Evolutionary conservation across 1,139 yeast species (phyloP).

Genomic region (Hyphopichia khmerensis): DNA sequence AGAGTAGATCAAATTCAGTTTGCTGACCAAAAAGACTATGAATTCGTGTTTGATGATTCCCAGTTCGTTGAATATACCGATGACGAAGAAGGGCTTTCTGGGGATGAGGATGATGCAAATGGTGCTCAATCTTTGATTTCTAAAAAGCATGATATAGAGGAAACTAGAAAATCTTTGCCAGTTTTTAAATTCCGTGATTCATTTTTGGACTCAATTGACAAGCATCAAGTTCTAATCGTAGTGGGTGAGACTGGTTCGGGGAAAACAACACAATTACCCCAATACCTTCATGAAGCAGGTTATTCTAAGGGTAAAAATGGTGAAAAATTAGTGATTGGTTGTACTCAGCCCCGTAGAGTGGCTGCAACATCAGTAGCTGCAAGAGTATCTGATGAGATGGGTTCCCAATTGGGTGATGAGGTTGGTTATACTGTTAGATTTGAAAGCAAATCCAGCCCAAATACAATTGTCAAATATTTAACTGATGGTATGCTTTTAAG

Average conservation of each 20-base stretch:
- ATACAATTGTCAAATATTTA: conserved; percentile 77
- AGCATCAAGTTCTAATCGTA: conserved; percentile 76
- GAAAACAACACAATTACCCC: conserved; percentile 93
- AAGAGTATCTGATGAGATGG: conserved; percentile 88
- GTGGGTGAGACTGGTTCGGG: conserved; percentile 99
- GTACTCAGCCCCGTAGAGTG: conserved; percentile 95
- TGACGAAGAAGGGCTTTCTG: conserved; percentile 37
- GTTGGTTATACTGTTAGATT: conserved; percentile 90
- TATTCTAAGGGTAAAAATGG: conserved; percentile 47
- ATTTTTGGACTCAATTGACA: conserved; percentile 59
- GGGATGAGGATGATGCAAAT: conserved; percentile 19
- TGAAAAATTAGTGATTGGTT: conserved; percentile 56
- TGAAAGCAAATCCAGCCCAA: conserved; percentile 66
- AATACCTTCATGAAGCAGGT: conserved; percentile 81
- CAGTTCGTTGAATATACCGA: conserved; percentile 68
- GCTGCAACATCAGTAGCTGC: conserved; percentile 94
- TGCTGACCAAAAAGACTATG: conserved; percentile 56
- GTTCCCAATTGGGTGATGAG: conserved; percentile 64
- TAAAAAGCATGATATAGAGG: conserved; percentile 7
- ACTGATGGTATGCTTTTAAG: conserved; percentile 94
- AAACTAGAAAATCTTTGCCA: conserved; percentile 65
- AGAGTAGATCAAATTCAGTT: conserved; percentile 27
- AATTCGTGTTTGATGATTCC: conserved; percentile 79
- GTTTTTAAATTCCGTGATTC: conserved; percentile 65
- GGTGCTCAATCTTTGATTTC: conserved; percentile 5